Evolutionary conservation across 352 stramenopile species (phyloP).

Genomic region (Pythium graminicola): DNA sequence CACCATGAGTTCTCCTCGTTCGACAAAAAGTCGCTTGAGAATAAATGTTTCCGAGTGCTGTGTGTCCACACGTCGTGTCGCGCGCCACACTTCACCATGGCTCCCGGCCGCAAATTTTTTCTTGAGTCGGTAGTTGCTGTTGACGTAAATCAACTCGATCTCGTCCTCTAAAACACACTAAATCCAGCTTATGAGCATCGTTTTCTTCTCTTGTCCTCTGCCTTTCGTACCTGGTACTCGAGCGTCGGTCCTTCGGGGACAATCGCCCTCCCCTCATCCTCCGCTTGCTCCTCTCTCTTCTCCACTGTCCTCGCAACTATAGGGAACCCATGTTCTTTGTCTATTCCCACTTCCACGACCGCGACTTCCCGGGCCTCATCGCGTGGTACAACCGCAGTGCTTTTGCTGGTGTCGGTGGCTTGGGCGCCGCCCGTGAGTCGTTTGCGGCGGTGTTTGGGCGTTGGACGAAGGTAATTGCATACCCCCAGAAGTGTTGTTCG

Average conservation of each 20-base stretch:
- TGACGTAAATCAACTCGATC: conserved; percentile 61
- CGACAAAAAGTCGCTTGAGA: conserved; percentile 81
- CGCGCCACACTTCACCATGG: conserved; percentile 66
- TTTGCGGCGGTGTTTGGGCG: not conserved
- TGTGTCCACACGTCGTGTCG: conserved; percentile 2
- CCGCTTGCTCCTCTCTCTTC: not conserved
- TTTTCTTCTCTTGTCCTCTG: no score
- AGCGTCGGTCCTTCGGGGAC: conserved; percentile 45
- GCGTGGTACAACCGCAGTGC: conserved; percentile 2
- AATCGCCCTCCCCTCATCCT: conserved; percentile 5
- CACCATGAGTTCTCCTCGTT: conserved; percentile 52
- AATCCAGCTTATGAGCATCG: no score
- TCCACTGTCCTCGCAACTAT: conserved; percentile 2
- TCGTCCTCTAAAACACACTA: conserved; percentile 40
- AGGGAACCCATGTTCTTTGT: not conserved
- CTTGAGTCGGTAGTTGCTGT: conserved; percentile 63
- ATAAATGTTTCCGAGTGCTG: conserved; percentile 51
- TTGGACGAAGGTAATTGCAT: conserved; percentile 37
- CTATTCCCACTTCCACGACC: not conserved
- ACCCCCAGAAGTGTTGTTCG: conserved; percentile 54
- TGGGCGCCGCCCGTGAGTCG: not conserved
- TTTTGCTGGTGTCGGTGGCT: conserved; percentile 1
- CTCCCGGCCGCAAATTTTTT: conserved; percentile 80
- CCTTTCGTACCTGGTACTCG: conserved; percentile 64
- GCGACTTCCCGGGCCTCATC: conserved; percentile 6